Evolutionary conservation across 345 rosid species (phyloP), one percentile per base, ranked within the genome.

Genomic region (Populus ilicifolia): DNA sequence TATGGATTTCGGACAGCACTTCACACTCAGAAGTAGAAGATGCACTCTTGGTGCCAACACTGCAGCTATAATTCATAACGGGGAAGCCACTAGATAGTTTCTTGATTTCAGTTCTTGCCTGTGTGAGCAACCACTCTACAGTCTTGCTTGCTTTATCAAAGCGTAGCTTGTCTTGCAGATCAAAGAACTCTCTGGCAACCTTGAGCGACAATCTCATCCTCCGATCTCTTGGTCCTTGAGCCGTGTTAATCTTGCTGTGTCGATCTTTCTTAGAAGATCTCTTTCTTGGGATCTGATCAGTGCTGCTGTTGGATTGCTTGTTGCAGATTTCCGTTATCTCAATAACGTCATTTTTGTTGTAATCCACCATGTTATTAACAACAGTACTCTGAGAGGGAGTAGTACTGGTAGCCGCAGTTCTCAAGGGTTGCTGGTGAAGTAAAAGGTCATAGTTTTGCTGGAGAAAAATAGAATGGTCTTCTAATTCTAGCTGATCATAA

Each of bases 161-260:
- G 71, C 94, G 89, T 61, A 94, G 78, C 88, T 87, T 84, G 87
- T 94, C 97, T 83, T 94, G 98, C 68, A 94, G 82, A 62, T 92
- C 89, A 29, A 92, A 94, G 79, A 94, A 91, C 63, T 87, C 81
- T 9, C 81, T 82, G 16, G 98, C 98, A 25, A 91, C 93, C 38
- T 90, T 90, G 21, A 90, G 83, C 8, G 98, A 94, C 79, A 94
- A 78, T 80, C 98, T 89, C 92, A 94, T 89, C 70, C 98, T 83
- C 81, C 98, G 86, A 44, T 94, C 97, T 78, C 98, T 80, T 5
- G 87, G 89, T 23, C 98, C 98, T 38, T 85, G 89, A 13, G 94
- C 96, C 1, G 98, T 94, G 74, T 82, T 73, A 70, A 94, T 92
- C 88, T 94, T 94, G 86, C 98, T 94, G 79, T 94, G 97, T 67